Percentiles rank a stretch among this genome's conserved stretches.
phyloP scores from a whole-genome alignment of 192 early-diverging fungal species.

The Podila clonocystis region DNA sequence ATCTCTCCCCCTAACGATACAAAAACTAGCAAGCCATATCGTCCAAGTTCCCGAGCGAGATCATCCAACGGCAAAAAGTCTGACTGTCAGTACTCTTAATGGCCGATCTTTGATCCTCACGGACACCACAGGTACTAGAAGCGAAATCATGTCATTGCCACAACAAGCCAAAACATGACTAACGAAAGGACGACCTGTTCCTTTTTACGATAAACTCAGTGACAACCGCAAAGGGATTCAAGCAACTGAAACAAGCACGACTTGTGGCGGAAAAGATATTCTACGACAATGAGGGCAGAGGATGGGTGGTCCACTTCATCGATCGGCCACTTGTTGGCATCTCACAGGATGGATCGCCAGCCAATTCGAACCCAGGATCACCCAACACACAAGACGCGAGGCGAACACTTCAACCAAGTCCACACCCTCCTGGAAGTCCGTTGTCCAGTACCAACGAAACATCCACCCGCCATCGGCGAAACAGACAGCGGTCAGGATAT shows the following conservation, averaged over 20 bases:
- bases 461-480: conserved; percentile 1
- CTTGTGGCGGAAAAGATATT: conserved; percentile 46
- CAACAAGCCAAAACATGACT: too few species aligned
- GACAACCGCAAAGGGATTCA: conserved; percentile 48
- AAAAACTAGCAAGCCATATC: conserved; percentile 34
- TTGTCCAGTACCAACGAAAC: not conserved
- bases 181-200: not conserved
- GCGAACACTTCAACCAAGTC: not conserved
- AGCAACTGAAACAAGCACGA: conserved; percentile 34
- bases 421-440: not conserved
- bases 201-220: conserved; percentile 1
- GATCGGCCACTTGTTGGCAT: conserved; percentile 39
- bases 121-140: conserved; percentile 31
- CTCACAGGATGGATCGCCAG: conserved; percentile 1
- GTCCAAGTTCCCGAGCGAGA: conserved; percentile 33
- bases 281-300: conserved; percentile 44
- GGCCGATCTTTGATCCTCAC: conserved; percentile 42
- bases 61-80: conserved; percentile 23
- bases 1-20: too few species aligned
- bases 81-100: conserved; percentile 25
- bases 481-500: conserved; percentile 7
- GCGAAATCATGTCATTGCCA: too few species aligned
- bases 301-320: conserved; percentile 44
- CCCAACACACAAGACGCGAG: not conserved
- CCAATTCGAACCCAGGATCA: conserved; percentile 6